Base-by-base conservation (phyloP, 2,329 filamentous ascomycete genomes). In the Parastagonospora avenae region DNA sequence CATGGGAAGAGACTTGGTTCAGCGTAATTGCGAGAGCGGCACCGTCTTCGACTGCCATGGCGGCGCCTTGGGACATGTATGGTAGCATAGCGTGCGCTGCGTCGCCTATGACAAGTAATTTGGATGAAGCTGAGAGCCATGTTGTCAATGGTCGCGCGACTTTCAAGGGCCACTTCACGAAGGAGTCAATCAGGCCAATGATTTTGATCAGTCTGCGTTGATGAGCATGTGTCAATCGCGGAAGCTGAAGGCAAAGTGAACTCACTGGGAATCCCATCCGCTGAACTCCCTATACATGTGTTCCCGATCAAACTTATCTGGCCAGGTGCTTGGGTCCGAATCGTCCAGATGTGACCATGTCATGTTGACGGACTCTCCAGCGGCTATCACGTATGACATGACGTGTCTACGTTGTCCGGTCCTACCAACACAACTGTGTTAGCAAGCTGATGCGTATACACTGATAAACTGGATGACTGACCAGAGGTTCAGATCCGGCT, bases 1-100 rank as follows among this genome's bases (percentile, higher is more conserved):
- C 42, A 0, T 29, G 10, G 0, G 62, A 57, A 0, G 33, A 37
- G 3, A 78, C 63, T 0, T 71, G 54, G 10, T 52, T 57, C 2
- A 80, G 55, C 0, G 66, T 66, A 3, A 52, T 75, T 1, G 86
- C 86, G 0, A 89, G 71, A 0, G 86, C 84, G 0, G 85, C 85
- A 0, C 85, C 86, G 46, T 89, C 87, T 64, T 90, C 87, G 0
- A 89, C 75, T 0, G 83, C 82, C 2, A 82, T 85, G 61, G 87
- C 87, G 11, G 86, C 87, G 0, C 87, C 63, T 42, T 63, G 55
- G 1, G 55, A 55, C 60, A 66, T 62, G 49, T 63, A 67, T 2
- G 64, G 63, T 8, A 67, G 35, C 58, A 64, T 64, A 4, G 64
- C 51, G 37, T 67, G 64, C 4, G 59, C 61, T 9, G 64, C 62